A percentile compares a stretch with the other conserved stretches of the same genome.
These are phyloP conservation scores for Tribonema minus DNA, from an alignment of 108 stramenopile species.

Conservation along the genomic window DNA sequence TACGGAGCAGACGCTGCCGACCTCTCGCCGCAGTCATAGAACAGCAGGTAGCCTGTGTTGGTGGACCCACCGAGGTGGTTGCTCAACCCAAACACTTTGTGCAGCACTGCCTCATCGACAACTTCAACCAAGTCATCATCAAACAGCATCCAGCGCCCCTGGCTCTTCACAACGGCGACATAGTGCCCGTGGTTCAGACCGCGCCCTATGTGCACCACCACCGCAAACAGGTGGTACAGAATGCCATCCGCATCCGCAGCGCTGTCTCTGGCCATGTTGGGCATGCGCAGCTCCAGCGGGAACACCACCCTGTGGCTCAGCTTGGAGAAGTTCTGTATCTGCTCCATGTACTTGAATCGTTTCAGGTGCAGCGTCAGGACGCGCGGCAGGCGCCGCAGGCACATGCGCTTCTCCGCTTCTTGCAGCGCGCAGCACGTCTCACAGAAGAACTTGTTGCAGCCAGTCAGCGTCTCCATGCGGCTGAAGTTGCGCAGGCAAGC, in stretches of 20 bases:
- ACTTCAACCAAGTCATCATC: slow-evolving; percentile 32
- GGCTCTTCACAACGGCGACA: slow-evolving; percentile 26
- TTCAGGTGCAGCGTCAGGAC: slow-evolving; percentile 42
- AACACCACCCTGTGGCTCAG: slow-evolving; percentile 30
- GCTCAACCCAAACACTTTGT: not conserved
- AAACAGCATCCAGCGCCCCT: slow-evolving; percentile 36
- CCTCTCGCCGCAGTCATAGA: slow-evolving; percentile 30
- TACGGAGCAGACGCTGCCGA: too few relatives aligned
- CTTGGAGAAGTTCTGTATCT: slow-evolving; percentile 33
- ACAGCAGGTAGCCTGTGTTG: slow-evolving; percentile 23
- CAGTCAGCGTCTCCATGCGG: slow-evolving; percentile 31
- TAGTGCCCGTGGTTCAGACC: slow-evolving; percentile 40
- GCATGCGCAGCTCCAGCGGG: slow-evolving; percentile 30
- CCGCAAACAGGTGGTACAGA: slow-evolving; percentile 32
- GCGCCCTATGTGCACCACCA: slow-evolving; percentile 36
- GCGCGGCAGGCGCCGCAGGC: slow-evolving; percentile 35
- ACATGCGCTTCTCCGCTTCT: slow-evolving; percentile 39
- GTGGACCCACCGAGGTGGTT: not conserved
- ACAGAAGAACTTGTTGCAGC: slow-evolving; percentile 43
- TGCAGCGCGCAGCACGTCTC: slow-evolving; percentile 43
- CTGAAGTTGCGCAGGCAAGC: slow-evolving; percentile 39
- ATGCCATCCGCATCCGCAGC: slow-evolving; percentile 18
- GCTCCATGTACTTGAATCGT: slow-evolving; percentile 47
- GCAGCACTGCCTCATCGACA: slow-evolving; percentile 13
- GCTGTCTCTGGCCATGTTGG: slow-evolving; percentile 14